Percentiles rank a stretch among this genome's conserved stretches.
Conservation (phyloP, 257 asterid species). For the Solanum paucissectum region DNA sequence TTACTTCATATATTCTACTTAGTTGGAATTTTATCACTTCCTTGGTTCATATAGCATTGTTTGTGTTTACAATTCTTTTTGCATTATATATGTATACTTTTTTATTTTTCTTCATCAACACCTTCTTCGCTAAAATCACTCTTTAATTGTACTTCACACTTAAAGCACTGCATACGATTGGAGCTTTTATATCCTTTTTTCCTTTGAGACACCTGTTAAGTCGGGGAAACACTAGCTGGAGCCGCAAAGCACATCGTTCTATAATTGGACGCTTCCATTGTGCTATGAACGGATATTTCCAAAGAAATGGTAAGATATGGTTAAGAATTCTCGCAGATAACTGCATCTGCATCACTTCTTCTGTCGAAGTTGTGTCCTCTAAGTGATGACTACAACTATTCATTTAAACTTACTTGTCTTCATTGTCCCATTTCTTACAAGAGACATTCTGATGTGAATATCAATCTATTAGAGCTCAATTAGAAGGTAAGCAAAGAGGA, state of each 20-base stretch:
- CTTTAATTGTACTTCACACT: not conserved
- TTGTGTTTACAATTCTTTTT: not conserved
- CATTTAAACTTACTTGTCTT: not conserved
- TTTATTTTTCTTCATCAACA: not conserved
- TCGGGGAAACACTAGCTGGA: not conserved
- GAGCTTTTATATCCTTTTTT: not conserved
- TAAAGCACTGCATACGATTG: not conserved
- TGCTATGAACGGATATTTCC: not conserved
- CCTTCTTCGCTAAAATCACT: not conserved
- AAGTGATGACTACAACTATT: not conserved
- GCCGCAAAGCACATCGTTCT: not conserved
- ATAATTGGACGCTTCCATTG: not conserved
- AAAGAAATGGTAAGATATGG: not conserved
- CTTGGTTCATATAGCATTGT: not conserved
- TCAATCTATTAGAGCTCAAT: not conserved
- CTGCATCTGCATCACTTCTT: not conserved
- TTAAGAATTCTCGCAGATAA: not conserved
- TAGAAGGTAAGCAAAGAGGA: not conserved
- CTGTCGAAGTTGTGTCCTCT: not conserved
- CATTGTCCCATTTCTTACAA: not conserved
- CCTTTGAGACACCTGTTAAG: not conserved
- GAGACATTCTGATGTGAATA: not conserved
- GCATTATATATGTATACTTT: not conserved
- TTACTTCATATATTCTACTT: not conserved
- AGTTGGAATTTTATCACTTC: not conserved